Percentiles rank a stretch among this genome's conserved stretches.
phyloP scores from a whole-genome alignment of 2,329 filamentous ascomycete genomes.

The Sporothrix variecibatus region DNA sequence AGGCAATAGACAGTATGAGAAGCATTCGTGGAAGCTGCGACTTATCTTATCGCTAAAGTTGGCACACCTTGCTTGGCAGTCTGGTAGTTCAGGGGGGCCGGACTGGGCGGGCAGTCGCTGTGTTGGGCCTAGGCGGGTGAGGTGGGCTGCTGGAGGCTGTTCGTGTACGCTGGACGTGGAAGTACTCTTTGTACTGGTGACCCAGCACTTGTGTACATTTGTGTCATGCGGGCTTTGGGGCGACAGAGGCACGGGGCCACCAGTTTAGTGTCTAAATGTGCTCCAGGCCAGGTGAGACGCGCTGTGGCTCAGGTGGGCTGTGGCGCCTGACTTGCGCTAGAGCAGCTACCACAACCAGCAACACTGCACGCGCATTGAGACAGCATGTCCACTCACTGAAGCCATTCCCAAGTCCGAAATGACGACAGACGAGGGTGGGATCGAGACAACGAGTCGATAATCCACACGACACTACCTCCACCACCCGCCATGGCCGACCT shows the following conservation, averaged over 20 bases:
- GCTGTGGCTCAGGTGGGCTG: conserved; percentile 24
- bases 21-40: background rate
- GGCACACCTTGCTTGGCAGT: background rate
- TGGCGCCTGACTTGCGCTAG: conserved; percentile 24
- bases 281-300: background rate
- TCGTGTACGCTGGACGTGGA: background rate
- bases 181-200: background rate
- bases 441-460: background rate
- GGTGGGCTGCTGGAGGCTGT: background rate
- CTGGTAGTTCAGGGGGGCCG: background rate
- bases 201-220: background rate
- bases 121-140: background rate
- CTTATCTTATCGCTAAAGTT: conserved; percentile 22
- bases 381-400: background rate
- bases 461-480: background rate
- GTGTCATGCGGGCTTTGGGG: background rate
- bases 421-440: background rate
- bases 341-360: background rate
- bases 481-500: conserved; percentile 63
- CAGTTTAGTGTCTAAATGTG: too few species aligned
- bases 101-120: background rate
- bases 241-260: conserved; percentile 15
- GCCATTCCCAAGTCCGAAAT: conserved; percentile 4
- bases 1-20: background rate
- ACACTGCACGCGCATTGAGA: background rate